phyloP scores from a whole-genome alignment of 2,329 filamentous ascomycete species.

The Monosporascus sp. region DNA sequence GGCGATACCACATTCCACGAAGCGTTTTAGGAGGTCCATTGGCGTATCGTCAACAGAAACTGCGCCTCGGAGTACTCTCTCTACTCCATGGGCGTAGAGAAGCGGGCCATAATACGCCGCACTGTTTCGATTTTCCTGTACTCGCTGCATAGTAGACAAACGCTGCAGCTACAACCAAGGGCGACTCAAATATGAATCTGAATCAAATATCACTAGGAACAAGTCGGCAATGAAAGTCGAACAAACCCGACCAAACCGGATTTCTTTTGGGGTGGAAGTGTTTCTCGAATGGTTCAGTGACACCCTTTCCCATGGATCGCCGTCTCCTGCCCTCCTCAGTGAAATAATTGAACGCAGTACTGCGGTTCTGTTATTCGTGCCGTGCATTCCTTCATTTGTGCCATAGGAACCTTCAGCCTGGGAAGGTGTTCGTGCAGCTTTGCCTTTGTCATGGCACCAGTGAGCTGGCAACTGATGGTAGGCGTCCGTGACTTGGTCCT shows the following conservation, averaged over 20 bases:
- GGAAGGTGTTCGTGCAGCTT: slow-evolving; percentile 8
- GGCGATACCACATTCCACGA: slow-evolving; percentile 1
- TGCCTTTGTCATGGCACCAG: slow-evolving; percentile 7
- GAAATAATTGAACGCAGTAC: slow-evolving; percentile 15
- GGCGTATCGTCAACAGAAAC: not conserved
- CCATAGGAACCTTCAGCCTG: slow-evolving; percentile 7
- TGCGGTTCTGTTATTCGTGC: slow-evolving; percentile 10
- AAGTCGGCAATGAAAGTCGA: slow-evolving; percentile 19
- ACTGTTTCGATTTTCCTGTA: slow-evolving; percentile 2
- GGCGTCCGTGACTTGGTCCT: slow-evolving; percentile 11
- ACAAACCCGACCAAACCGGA: slow-evolving; percentile 19
- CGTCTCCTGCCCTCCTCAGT: slow-evolving; percentile 12
- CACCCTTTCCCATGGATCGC: slow-evolving; percentile 5
- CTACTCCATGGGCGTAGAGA: slow-evolving; percentile 4
- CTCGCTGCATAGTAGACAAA: slow-evolving; percentile 15
- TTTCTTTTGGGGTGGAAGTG: slow-evolving; percentile 16
- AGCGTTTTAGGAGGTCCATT: slow-evolving; percentile 3
- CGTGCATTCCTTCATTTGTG: slow-evolving; percentile 5
- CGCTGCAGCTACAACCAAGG: slow-evolving; percentile 18
- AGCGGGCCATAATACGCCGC: slow-evolving; percentile 16
- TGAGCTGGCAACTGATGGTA: slow-evolving; percentile 18
- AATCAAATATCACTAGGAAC: slow-evolving; percentile 16
- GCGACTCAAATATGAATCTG: slow-evolving; percentile 12
- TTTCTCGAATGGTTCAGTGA: slow-evolving; percentile 9
- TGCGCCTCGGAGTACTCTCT: slow-evolving; percentile 3